phyloP scores from a whole-genome alignment of 1,284 basidiomycete genomes.

The Leccinum solheimii region DNA sequence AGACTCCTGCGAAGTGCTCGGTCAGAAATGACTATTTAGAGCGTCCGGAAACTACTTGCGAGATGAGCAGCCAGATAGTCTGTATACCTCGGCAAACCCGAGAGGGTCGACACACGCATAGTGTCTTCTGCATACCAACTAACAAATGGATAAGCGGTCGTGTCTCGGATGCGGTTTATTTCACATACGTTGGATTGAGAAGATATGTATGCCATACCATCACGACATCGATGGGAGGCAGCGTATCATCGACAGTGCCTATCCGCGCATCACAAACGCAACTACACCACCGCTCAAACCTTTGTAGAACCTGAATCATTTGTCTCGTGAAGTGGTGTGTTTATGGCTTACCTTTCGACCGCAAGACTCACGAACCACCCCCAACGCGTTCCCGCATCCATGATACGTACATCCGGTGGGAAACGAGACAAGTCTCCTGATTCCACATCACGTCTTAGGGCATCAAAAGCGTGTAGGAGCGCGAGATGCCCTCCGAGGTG shows the following conservation, averaged over 20 bases:
- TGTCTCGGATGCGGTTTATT: background rate
- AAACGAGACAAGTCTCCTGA: slow-evolving; percentile 6
- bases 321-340: background rate
- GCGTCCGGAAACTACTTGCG: background rate
- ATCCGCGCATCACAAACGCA: background rate
- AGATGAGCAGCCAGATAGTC: slow-evolving; percentile 15
- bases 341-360: slow-evolving; percentile 26
- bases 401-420: slow-evolving; percentile 12
- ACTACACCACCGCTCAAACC: slow-evolving; percentile 25
- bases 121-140: slow-evolving; percentile 41
- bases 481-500: slow-evolving; percentile 19
- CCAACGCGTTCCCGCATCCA: slow-evolving; percentile 30
- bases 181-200: slow-evolving; percentile 40
- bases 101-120: slow-evolving; percentile 12
- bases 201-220: slow-evolving; percentile 52
- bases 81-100: slow-evolving; percentile 10
- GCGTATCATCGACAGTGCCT: background rate
- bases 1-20: slow-evolving; percentile 10
- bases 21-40: background rate
- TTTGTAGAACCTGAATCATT: background rate
- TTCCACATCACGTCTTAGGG: slow-evolving; percentile 9
- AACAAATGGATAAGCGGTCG: background rate
- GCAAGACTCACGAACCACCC: slow-evolving; percentile 31
- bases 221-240: slow-evolving; percentile 45
- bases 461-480: slow-evolving; percentile 14